Conservation (phyloP, 2,329 filamentous ascomycete species). For the Lachnellula arida region DNA sequence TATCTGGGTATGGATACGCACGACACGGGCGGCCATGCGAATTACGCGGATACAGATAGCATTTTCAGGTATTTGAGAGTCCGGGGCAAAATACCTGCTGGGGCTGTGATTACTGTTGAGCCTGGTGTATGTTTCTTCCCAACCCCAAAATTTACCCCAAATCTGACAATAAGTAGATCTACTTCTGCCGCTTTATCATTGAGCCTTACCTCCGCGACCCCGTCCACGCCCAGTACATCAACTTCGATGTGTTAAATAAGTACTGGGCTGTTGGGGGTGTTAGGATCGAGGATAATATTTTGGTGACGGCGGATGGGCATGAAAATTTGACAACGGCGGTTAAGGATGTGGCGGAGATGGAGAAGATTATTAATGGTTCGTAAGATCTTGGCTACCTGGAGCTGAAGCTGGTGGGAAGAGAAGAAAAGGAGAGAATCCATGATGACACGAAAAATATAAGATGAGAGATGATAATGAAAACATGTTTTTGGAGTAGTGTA, state of each 20-base stretch:
- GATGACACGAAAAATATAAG: too few species aligned
- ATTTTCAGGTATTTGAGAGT: constrained; percentile 87
- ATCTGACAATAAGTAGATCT: constrained; percentile 49
- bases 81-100: constrained; percentile 67
- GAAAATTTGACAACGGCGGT: constrained; percentile 69
- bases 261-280: constrained; percentile 83
- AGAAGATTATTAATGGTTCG: constrained; percentile 34
- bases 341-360: constrained; percentile 61
- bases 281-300: constrained; percentile 65
- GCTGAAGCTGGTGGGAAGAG: too few species aligned
- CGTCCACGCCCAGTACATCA: constrained; percentile 70
- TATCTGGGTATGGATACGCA: constrained; percentile 92
- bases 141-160: neutral
- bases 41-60: constrained; percentile 72
- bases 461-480: too few species aligned
- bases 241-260: constrained; percentile 63
- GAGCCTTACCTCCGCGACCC: constrained; percentile 71
- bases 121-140: constrained; percentile 61
- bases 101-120: constrained; percentile 89
- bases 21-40: constrained; percentile 74
- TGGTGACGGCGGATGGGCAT: constrained; percentile 64
- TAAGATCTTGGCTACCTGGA: neutral
- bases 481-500: too few species aligned
- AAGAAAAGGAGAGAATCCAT: too few species aligned
- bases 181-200: constrained; percentile 89